phyloP scores from a whole-genome alignment of 179 eudicot genomes.

The Silene noctiflora region DNA sequence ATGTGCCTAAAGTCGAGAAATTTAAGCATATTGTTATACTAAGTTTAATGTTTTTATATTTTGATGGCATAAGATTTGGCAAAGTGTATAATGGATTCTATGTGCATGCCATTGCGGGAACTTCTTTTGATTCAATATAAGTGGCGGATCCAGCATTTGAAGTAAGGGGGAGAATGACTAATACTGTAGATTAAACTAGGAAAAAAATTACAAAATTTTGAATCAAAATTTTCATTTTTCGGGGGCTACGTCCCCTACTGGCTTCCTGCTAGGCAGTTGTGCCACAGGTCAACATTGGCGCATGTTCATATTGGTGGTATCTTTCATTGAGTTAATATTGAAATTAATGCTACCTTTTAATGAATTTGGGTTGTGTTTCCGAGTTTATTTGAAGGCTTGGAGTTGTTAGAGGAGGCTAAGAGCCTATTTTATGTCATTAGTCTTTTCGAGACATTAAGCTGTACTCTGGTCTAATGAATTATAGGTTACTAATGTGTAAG shows the following conservation, averaged over 20 bases:
- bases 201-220: too few relatives aligned
- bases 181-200: too few relatives aligned
- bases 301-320: not conserved
- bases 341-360: not conserved
- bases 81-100: not conserved
- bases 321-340: not conserved
- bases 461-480: not conserved
- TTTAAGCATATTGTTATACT: not conserved
- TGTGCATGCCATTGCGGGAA: not conserved
- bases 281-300: not conserved
- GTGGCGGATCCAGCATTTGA: too few relatives aligned
- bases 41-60: not conserved
- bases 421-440: not conserved
- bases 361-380: not conserved
- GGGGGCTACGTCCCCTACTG: too few relatives aligned
- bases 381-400: not conserved
- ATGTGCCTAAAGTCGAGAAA: too few relatives aligned
- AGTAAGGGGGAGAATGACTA: too few relatives aligned
- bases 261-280: too few relatives aligned
- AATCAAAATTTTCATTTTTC: too few relatives aligned
- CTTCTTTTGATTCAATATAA: too few relatives aligned
- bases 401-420: not conserved
- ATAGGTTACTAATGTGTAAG: not conserved
- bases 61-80: not conserved
- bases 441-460: not conserved